Conservation (phyloP, 257 asterid genomes). For the Misopates orontium region DNA sequence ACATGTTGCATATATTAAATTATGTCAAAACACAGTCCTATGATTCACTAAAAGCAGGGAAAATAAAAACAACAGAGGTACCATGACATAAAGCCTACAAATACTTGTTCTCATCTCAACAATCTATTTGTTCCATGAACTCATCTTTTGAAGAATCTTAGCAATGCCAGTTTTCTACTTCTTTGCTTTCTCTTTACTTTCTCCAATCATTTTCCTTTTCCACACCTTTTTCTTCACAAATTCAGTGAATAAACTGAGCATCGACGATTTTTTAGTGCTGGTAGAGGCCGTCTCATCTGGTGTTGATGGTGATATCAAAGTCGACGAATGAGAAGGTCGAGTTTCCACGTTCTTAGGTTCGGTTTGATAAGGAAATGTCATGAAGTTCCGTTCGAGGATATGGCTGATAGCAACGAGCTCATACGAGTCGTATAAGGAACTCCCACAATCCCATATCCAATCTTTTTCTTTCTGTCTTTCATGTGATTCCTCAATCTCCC, state of each 20-base stretch:
- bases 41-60: neutral
- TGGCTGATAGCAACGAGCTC: too few relatives aligned
- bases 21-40: neutral
- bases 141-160: conserved; percentile 10
- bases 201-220: conserved; percentile 29
- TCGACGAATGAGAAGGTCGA: neutral
- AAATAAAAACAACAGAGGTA: neutral
- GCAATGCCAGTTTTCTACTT: conserved; percentile 26
- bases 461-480: conserved; percentile 21
- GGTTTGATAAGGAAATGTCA: conserved; percentile 42
- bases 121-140: conserved; percentile 23
- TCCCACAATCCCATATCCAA: conserved; percentile 20
- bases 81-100: neutral
- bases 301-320: neutral
- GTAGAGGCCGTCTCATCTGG: conserved; percentile 6
- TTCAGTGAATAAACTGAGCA: conserved; percentile 17
- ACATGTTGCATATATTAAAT: neutral
- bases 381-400: conserved; percentile 4
- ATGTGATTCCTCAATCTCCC: conserved; percentile 12
- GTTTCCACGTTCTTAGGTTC: conserved; percentile 27
- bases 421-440: too few relatives aligned
- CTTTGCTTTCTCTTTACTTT: conserved; percentile 19
- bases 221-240: neutral
- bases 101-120: neutral
- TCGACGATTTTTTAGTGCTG: conserved; percentile 23